phyloP scores from a whole-genome alignment of 2,329 filamentous ascomycete genomes.

The Alternaria novae-zelandiae region DNA sequence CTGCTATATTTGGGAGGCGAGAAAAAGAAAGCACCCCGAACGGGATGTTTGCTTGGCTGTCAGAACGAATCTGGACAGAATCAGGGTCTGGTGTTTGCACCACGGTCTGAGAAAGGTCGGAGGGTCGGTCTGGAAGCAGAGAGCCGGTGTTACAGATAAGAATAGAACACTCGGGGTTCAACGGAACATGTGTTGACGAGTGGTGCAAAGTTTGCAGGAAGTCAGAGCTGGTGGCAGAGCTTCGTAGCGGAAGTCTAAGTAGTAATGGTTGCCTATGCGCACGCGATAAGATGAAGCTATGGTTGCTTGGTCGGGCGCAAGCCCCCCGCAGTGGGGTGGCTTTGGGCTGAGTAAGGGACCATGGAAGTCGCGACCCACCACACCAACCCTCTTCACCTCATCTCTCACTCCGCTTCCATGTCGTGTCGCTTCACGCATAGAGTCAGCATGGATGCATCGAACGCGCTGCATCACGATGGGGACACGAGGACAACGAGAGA shows the following conservation, averaged over 20 bases:
- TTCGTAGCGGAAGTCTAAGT: neutral
- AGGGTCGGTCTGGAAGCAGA: conserved; percentile 17
- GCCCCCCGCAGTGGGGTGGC: conserved; percentile 31
- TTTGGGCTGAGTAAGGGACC: conserved; percentile 27
- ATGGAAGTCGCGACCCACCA: conserved; percentile 15
- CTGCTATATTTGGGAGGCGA: conserved; percentile 19
- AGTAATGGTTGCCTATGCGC: conserved; percentile 1
- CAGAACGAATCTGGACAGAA: conserved; percentile 3
- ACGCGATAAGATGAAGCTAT: conserved; percentile 23
- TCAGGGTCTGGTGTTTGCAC: conserved; percentile 12
- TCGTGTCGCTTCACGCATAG: neutral
- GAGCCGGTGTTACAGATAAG: conserved; percentile 30
- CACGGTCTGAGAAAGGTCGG: conserved; percentile 23
- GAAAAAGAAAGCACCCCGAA: conserved; percentile 8
- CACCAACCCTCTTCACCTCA: neutral
- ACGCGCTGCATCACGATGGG: conserved; percentile 9
- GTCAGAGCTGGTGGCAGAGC: neutral
- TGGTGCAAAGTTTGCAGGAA: neutral
- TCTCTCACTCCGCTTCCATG: neutral
- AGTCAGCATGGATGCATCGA: conserved; percentile 3
- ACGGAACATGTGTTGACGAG: neutral
- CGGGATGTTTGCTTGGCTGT: conserved; percentile 14
- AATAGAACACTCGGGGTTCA: conserved; percentile 11
- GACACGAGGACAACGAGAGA: conserved; percentile 2
- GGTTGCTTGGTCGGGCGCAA: conserved; percentile 22